Conservation (phyloP, 1,284 basidiomycete genomes). For the Blastosporella zonata region DNA sequence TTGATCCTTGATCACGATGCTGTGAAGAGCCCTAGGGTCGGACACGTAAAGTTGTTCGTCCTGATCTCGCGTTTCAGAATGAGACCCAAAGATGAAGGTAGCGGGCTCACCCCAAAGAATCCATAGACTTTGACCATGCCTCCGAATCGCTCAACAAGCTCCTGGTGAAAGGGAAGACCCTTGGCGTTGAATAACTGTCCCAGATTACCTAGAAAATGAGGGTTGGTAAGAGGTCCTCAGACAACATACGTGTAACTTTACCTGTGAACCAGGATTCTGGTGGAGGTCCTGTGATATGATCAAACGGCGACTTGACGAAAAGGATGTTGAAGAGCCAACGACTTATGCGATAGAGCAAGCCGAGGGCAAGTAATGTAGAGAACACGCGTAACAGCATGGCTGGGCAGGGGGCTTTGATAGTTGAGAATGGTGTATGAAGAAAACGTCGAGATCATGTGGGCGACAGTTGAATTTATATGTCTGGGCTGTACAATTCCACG, state of each 20-base stretch:
- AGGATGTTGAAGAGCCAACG: constrained; percentile 19
- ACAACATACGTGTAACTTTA: constrained; percentile 11
- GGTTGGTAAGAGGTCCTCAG: neutral
- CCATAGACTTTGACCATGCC: constrained; percentile 47
- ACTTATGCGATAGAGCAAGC: constrained; percentile 3
- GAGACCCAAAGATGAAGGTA: neutral
- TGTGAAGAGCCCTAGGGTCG: constrained; percentile 45
- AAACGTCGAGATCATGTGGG: neutral
- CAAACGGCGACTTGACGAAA: constrained; percentile 23
- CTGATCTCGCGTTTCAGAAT: constrained; percentile 19
- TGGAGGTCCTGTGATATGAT: constrained; percentile 31
- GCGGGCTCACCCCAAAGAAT: constrained; percentile 45
- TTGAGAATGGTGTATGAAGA: neutral
- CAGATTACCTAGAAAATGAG: constrained; percentile 39
- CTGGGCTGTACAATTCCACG: constrained; percentile 2
- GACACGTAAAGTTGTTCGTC: constrained; percentile 47
- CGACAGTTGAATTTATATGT: constrained; percentile 2
- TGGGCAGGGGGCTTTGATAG: neutral
- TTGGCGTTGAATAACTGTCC: constrained; percentile 46
- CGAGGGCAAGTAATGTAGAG: constrained; percentile 1
- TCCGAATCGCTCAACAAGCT: constrained; percentile 42
- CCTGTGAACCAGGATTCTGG: constrained; percentile 41
- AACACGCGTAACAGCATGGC: constrained; percentile 7
- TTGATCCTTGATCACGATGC: constrained; percentile 45
- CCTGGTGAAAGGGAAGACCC: constrained; percentile 45